Base-by-base conservation (phyloP, 2,329 filamentous ascomycete genomes). In the Madurella fahalii region DNA sequence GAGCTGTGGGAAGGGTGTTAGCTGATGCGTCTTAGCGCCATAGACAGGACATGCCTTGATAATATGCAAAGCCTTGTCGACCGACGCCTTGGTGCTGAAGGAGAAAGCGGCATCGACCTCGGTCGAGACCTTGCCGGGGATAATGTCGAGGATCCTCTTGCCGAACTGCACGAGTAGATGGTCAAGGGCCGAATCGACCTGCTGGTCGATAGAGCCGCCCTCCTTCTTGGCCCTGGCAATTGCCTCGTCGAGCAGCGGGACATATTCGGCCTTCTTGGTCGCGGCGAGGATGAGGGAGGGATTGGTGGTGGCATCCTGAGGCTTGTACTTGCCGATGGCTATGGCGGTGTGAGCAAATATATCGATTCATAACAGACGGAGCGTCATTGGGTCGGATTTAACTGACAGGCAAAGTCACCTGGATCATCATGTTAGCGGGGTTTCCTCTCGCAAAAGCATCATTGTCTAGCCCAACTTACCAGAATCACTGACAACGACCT, bases 291-390 rank as follows among this genome's bases (percentile, higher is more conserved):
- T 97, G 73, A 99, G 83, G 61, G 94, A 97, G 58, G 94, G 94
- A 86, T 99, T 99, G 80, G 94, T 99, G 74, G 94, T 99, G 71
- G 94, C 94, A 89, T 99, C 94, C 83, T 99, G 92, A 63, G 94
- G 94, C 86, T 96, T 95, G 86, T 99, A 99, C 82, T 97, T 96
- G 81, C 82, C 92, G 75, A 99, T 99, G 75, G 92, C 92, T 85
- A 77, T 73, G 64, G 76, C n/a, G 40, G 25, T 54, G 58, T 60
- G 50, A 58, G 59, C 37, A 47, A 40, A 20, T 39, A n/a, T 2
- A 32, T 18, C 16, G 32, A 11, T 5, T 37, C 11, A 37, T 34
- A 12, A 15, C 11, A 15, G 4, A 11, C 2, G 9, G 34, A 25
- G 34, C 34, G 34, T 37, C 34, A 12, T 9, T 37, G 11, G 9